Evolutionary conservation across 1,284 basidiomycete species (phyloP).

Genomic region (Cutaneotrichosporon sp.): DNA sequence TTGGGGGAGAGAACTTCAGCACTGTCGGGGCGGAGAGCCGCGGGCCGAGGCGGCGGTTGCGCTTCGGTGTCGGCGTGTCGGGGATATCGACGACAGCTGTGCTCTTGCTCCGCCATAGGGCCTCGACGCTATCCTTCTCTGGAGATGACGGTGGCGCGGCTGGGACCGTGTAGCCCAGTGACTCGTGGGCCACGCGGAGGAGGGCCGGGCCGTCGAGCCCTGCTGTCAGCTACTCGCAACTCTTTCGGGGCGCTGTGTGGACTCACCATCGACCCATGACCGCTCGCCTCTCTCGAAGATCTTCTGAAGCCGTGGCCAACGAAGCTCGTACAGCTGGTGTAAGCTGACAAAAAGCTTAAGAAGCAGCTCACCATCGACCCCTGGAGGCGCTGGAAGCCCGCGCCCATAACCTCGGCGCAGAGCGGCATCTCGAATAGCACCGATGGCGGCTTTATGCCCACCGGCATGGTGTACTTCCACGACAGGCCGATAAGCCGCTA

Average conservation of each 20-base stretch:
- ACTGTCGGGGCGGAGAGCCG: not conserved
- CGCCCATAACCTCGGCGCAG: conserved; percentile 73
- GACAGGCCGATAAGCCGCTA: conserved; percentile 53
- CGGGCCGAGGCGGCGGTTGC: not conserved
- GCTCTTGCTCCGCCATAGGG: conserved; percentile 36
- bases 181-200: conserved; percentile 29
- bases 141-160: conserved; percentile 12
- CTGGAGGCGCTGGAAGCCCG: conserved; percentile 71
- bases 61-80: conserved; percentile 5
- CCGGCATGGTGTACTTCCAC: conserved; percentile 61
- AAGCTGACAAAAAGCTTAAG: not conserved
- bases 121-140: conserved; percentile 35
- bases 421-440: conserved; percentile 66
- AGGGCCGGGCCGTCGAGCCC: conserved; percentile 30
- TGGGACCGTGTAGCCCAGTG: conserved; percentile 34
- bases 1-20: not conserved
- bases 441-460: conserved; percentile 60
- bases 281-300: conserved; percentile 64
- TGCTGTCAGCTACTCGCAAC: conserved; percentile 4
- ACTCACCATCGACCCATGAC: conserved; percentile 61
- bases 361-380: conserved; percentile 58
- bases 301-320: conserved; percentile 76
- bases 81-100: conserved; percentile 1
- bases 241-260: not conserved
- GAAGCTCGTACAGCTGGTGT: conserved; percentile 71